Evolutionary conservation across 805 yeast species (phyloP), one percentile per base, ranked within the genome.

Genomic region (Huiozyma naganishii): DNA sequence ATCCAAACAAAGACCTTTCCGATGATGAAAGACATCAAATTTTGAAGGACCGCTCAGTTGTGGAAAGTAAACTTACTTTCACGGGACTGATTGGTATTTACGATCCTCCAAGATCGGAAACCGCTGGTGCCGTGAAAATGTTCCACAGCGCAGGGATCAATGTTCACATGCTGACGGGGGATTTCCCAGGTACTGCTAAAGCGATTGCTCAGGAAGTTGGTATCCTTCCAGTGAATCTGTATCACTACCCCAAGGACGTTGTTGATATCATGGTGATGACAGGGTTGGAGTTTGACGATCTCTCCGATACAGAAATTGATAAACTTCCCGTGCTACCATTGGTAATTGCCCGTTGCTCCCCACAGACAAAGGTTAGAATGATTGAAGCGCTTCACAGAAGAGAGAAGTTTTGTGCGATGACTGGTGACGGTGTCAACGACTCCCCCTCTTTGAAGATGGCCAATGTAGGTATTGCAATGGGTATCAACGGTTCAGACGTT

Each of bases 391-490:
- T 89, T 49, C 95, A 89, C 61, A 75, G 78, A 58, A 76, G 95
- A 58, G 95, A 94, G 32, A 94, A 88, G 61, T 80, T 89, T 49
- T 97, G 92, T 47, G 97, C 97, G 12, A 89, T 90, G 96, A 89
- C 97, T n/a, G 98, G 98, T 55, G 97, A 89, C 64, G 97, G 97
- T 65, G 96, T 90, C 23, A 89, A 89, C 60, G 97, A 89, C 68
- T 96, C 97, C 0, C 97, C 97, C 11, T 95, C 97, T 11, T 73
- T 90, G 55, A 89, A 90, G 59, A 72, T 88, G 60, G 97, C 97
- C 4, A 95, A 89, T 65, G 90, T 90, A 52, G 97, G 97, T 56
- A 87, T 90, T 55, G 84, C 95, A 12, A 88, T 89, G 92, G 90
- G 88, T 47, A 76, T 79, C 51, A 80, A 83, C 63, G 98, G 98